Conservation (phyloP, 257 asterid genomes). For the Ballota nigra region DNA sequence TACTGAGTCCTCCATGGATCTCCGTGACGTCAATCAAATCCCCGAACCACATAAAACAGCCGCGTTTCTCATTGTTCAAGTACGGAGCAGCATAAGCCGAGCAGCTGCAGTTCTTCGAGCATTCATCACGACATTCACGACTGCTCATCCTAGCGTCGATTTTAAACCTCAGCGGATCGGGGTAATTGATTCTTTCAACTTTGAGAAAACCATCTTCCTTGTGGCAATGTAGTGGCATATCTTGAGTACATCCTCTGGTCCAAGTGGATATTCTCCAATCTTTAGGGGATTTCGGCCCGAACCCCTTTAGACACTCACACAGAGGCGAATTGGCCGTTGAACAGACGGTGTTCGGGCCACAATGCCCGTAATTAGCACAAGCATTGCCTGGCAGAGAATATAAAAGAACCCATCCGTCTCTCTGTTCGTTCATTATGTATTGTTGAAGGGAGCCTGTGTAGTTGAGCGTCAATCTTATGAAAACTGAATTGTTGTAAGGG, state of each 20-base stretch:
- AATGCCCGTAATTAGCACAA: conserved; percentile 34
- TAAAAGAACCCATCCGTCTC: not conserved
- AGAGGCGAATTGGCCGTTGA: conserved; percentile 4
- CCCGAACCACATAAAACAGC: conserved; percentile 26
- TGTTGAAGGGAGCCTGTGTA: not conserved
- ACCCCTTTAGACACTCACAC: conserved; percentile 38
- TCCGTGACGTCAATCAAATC: conserved; percentile 14
- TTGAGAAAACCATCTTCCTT: conserved; percentile 12
- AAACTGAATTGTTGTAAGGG: not conserved
- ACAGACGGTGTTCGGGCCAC: conserved; percentile 40
- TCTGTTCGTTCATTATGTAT: conserved; percentile 13
- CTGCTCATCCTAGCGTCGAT: not conserved
- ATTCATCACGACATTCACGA: conserved; percentile 4
- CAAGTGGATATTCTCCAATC: conserved; percentile 27
- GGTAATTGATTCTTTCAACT: not conserved
- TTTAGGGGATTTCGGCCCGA: conserved; percentile 27
- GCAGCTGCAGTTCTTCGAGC: conserved; percentile 25
- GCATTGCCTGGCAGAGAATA: conserved; percentile 8
- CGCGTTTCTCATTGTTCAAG: not conserved
- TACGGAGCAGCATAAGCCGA: conserved; percentile 9
- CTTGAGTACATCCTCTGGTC: conserved; percentile 30
- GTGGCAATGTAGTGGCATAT: not conserved
- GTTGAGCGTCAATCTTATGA: not conserved
- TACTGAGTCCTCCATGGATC: not conserved
- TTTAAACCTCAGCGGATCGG: not conserved